Evolutionary conservation across 371 early-diverging fungal genomes (phyloP).

Genomic region (Rhizomucor miehei): DNA sequence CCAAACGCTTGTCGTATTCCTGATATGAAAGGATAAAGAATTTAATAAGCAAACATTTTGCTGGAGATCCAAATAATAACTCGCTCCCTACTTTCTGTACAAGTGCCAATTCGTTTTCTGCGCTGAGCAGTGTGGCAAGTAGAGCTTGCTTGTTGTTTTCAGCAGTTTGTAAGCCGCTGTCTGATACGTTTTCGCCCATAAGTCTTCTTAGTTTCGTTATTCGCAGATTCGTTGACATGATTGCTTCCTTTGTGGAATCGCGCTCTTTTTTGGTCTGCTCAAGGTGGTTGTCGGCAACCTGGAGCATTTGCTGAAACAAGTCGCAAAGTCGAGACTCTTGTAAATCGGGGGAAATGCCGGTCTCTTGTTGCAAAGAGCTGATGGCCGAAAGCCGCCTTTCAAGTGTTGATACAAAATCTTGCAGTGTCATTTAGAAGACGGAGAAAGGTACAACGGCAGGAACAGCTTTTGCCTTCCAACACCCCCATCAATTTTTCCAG

Average conservation of each 20-base stretch:
- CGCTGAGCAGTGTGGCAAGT: conserved; percentile 2
- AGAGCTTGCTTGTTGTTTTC: conserved; percentile 1
- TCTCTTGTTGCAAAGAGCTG: no score
- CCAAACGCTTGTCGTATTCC: conserved; percentile 20
- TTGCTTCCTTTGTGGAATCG: conserved; percentile 4
- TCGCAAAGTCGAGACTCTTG: no score
- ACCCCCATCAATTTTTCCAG: no score
- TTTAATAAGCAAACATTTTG: background rate
- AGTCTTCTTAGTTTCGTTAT: conserved; percentile 9
- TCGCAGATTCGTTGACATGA: conserved; percentile 1
- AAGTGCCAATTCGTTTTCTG: conserved; percentile 11
- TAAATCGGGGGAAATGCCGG: no score
- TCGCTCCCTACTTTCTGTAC: conserved; percentile 13
- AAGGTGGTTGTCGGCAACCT: conserved; percentile 14
- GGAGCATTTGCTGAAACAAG: conserved; percentile 11
- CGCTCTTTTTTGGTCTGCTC: conserved; percentile 8
- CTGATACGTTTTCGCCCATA: conserved; percentile 19
- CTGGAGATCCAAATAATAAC: no score
- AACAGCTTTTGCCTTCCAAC: no score
- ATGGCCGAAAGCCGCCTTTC: no score
- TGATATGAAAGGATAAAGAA: conserved; percentile 4
- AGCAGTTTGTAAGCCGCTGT: conserved; percentile 2
- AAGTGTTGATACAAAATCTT: no score
- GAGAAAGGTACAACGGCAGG: no score
- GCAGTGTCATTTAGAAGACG: no score